Evolutionary conservation across 495 filamentous ascomycete genomes (phyloP).

Genomic region (Cairneyella variabilis): DNA sequence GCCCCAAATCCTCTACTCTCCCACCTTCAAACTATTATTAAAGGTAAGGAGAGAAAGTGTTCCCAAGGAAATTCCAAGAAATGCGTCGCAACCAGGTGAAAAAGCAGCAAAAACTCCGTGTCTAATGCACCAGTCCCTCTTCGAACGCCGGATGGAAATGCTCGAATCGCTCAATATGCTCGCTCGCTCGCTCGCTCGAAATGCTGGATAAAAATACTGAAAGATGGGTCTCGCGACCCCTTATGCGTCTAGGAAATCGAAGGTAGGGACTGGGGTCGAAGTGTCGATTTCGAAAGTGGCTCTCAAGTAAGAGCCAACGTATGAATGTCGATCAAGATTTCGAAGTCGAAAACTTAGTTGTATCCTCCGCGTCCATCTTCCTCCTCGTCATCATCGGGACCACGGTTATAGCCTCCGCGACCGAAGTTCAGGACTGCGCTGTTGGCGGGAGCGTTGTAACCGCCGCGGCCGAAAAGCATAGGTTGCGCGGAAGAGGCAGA

Average conservation of each 20-base stretch:
- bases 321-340: neutral
- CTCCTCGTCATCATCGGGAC: slow-evolving; percentile 25
- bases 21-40: too few species aligned
- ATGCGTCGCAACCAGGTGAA: too few species aligned
- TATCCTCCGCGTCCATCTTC: slow-evolving; percentile 39
- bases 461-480: slow-evolving; percentile 30
- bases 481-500: neutral
- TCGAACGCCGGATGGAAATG: slow-evolving; percentile 22
- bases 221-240: slow-evolving; percentile 7
- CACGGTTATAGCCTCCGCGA: slow-evolving; percentile 25
- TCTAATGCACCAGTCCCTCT: slow-evolving; percentile 17
- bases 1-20: too few species aligned
- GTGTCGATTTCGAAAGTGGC: neutral
- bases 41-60: too few species aligned
- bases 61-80: too few species aligned
- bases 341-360: slow-evolving; percentile 35
- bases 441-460: slow-evolving; percentile 34
- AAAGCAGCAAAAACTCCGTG: slow-evolving; percentile 10
- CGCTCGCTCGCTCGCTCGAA: slow-evolving; percentile 1
- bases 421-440: slow-evolving; percentile 22
- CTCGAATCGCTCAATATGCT: neutral
- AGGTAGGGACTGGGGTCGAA: neutral
- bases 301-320: too few species aligned
- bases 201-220: slow-evolving; percentile 12
- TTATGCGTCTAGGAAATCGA: neutral